phyloP scores from a whole-genome alignment of 306 rosid species.

The Boehmeria nivea region DNA sequence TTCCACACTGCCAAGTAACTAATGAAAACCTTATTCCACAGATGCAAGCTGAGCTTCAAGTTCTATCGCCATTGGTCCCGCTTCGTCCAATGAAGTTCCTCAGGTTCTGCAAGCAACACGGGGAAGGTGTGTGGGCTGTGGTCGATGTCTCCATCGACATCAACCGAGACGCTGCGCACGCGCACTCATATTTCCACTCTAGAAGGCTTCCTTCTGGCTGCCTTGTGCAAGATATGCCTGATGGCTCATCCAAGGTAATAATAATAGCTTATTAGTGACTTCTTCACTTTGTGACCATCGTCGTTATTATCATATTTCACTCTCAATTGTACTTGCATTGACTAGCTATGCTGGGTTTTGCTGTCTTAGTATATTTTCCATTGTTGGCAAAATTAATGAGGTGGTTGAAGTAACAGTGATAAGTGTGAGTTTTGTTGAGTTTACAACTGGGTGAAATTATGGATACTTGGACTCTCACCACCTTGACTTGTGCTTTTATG shows the following conservation, averaged over 20 bases:
- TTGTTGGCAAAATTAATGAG: conserved; percentile 4
- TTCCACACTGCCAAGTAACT: neutral
- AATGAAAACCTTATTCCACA: conserved; percentile 11
- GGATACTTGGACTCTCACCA: conserved; percentile 19
- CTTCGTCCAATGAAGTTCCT: conserved; percentile 60
- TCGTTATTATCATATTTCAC: too few relatives aligned
- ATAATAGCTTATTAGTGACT: neutral
- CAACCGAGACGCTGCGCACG: conserved; percentile 30
- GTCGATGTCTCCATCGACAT: conserved; percentile 67
- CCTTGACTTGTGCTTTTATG: conserved; percentile 21
- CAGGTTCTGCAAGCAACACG: conserved; percentile 78
- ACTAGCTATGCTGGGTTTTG: neutral
- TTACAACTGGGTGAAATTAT: conserved; percentile 12
- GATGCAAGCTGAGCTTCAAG: conserved; percentile 83
- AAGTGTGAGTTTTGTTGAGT: conserved; percentile 12
- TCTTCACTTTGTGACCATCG: too few relatives aligned
- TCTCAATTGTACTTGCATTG: neutral
- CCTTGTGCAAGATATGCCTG: conserved; percentile 65
- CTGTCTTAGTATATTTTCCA: neutral
- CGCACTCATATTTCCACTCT: conserved; percentile 29
- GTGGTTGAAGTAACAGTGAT: conserved; percentile 18
- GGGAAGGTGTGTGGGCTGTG: conserved; percentile 72
- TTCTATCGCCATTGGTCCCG: conserved; percentile 76
- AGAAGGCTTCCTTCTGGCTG: conserved; percentile 93
- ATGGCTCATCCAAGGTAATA: conserved; percentile 67